Evolutionary conservation across 805 yeast species (phyloP).

Genomic region (Metschnikowia arizonensis): DNA sequence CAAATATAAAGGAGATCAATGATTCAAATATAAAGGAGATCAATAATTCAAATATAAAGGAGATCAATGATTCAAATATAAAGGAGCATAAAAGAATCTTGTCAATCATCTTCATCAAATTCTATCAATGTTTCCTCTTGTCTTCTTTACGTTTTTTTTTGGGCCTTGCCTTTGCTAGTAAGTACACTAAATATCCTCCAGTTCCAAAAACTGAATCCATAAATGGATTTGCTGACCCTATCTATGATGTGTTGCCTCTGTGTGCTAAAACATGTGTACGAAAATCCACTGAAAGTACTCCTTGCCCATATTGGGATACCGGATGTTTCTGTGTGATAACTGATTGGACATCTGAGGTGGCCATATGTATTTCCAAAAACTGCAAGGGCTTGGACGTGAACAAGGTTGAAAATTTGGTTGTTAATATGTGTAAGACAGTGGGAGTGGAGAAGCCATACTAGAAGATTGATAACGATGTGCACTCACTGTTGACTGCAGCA

Average conservation of each 20-base stretch:
- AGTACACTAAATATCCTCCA: slow-evolving; percentile 29
- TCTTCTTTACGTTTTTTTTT: slow-evolving; percentile 14
- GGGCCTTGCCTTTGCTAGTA: slow-evolving; percentile 16
- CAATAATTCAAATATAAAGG: too few species aligned
- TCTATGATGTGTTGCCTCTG: slow-evolving; percentile 28
- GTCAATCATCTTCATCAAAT: background rate
- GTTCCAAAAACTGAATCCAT: slow-evolving; percentile 39
- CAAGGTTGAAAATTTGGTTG: slow-evolving; percentile 29
- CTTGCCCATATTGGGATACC: slow-evolving; percentile 45
- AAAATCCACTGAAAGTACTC: slow-evolving; percentile 31
- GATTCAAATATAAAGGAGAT: too few species aligned
- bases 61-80: too few species aligned
- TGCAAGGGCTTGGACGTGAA: slow-evolving; percentile 30
- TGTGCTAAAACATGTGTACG: slow-evolving; percentile 36
- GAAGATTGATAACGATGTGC: slow-evolving; percentile 25
- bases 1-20: too few species aligned
- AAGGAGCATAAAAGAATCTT: too few species aligned
- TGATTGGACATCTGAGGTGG: slow-evolving; percentile 29
- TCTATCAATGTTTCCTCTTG: slow-evolving; percentile 7
- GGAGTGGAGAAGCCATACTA: slow-evolving; percentile 36
- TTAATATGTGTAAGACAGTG: slow-evolving; percentile 30
- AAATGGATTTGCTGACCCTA: slow-evolving; percentile 39
- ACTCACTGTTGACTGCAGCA: too few species aligned
- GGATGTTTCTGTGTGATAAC: slow-evolving; percentile 44
- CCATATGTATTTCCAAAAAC: slow-evolving; percentile 27